These are phyloP conservation scores for Didymella sp. DNA, from an alignment of 2,329 filamentous ascomycete species.

Conservation along the genomic window DNA sequence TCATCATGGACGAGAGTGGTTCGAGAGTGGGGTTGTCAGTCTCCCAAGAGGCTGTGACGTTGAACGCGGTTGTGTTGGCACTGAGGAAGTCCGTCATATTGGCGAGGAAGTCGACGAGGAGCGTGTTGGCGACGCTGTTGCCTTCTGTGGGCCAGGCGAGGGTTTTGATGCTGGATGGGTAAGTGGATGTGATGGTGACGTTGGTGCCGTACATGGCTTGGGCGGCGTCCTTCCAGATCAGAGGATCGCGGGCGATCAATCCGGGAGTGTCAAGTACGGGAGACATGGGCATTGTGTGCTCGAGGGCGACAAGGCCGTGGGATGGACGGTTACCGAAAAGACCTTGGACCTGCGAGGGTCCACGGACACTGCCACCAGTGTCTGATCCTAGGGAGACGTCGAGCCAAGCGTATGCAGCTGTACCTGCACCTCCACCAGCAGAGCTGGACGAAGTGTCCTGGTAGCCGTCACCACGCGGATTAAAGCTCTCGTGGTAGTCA, in stretches of 20 bases:
- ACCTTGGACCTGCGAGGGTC: constrained; percentile 58
- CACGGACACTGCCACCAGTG: constrained; percentile 59
- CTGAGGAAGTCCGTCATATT: constrained; percentile 54
- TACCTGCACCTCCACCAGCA: constrained; percentile 54
- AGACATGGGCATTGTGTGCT: constrained; percentile 58
- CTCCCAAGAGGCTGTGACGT: constrained; percentile 49
- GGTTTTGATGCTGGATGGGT: constrained; percentile 53
- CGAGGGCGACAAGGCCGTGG: constrained; percentile 55
- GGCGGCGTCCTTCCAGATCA: constrained; percentile 53
- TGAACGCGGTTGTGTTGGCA: constrained; percentile 47
- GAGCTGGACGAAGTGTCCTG: constrained; percentile 58
- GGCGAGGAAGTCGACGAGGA: constrained; percentile 53
- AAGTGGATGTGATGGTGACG: constrained; percentile 52
- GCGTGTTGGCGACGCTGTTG: constrained; percentile 43
- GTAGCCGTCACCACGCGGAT: constrained; percentile 55
- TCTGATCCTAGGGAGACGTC: constrained; percentile 60
- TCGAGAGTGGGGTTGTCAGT: constrained; percentile 41
- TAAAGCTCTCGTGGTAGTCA: constrained; percentile 55
- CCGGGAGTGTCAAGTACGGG: constrained; percentile 58
- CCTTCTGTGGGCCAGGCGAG: constrained; percentile 51
- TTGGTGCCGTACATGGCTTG: constrained; percentile 56
- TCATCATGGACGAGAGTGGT: constrained; percentile 49
- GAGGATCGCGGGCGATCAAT: constrained; percentile 55
- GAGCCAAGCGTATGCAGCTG: constrained; percentile 57
- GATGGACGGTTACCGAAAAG: constrained; percentile 60